Evolutionary conservation across 1,139 yeast genomes (phyloP), one percentile per base, ranked within the genome.

Genomic region (Taphrina betulina): DNA sequence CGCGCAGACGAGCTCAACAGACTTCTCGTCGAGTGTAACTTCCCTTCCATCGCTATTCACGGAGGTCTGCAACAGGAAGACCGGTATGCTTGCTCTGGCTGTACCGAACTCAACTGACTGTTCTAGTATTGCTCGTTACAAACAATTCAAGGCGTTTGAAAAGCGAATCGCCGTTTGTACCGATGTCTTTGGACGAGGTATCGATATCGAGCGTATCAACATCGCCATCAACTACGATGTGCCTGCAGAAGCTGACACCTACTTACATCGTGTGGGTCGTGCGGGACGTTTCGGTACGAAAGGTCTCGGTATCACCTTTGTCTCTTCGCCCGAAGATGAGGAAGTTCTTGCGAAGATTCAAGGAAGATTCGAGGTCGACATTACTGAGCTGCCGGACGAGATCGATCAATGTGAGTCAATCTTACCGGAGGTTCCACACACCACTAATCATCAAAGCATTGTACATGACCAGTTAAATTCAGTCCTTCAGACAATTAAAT

Each of bases 201-300:
- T 92, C 68, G 98, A 92, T 80, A 90, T 92, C 65, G 98, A 92
- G 78, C 89, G 98, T 77, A 90, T 92, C 75, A 92, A 92, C 75
- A 77, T 92, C 72, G 98, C 97, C 62, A 89, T 92, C 78, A 92
- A 92, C 78, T 92, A 92, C 74, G 98, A 92, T 75, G 76, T 87
- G 34, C 60, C 52, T 7, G 56, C 42, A 5, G 43, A 46, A 75
- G 96, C 97, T 63, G 98, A 92, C 74, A 96, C 92, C 75, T 92
- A 92, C 75, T 81, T 92, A 71, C 98, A 92, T 78, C 87, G 98
- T 77, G 98, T 92, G 62, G 98, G 98, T 71, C 89, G 98, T 82
- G 98, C 98, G 65, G 98, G 98, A 75, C 89, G 98, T 80, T 92
- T 92, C 68, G 98, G 98, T 78, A 92, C 98, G 71, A 92, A 92